These are phyloP conservation scores for Brassica hybrid DNA, from an alignment of 441 rosid species.

Conservation along the genomic window DNA sequence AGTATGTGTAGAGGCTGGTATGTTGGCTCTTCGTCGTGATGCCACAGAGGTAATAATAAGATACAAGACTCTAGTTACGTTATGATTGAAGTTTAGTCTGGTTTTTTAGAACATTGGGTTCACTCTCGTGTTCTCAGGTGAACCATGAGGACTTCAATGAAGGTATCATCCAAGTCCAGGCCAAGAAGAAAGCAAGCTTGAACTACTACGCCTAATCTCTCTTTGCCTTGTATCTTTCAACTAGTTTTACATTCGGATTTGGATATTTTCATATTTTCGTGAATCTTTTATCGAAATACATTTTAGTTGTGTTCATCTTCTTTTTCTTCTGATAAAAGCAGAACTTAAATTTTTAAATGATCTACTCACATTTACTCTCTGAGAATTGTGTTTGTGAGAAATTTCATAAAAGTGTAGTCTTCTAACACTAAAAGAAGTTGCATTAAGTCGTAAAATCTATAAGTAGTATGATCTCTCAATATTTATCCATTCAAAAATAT, in stretches of 20 bases:
- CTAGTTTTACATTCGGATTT: background rate
- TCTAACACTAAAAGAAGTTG: background rate
- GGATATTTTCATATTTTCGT: background rate
- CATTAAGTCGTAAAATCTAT: background rate
- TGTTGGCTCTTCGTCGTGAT: slow-evolving; percentile 97
- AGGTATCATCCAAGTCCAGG: slow-evolving; percentile 98
- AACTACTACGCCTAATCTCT: slow-evolving; percentile 76
- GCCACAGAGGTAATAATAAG: slow-evolving; percentile 77
- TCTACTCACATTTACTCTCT: background rate
- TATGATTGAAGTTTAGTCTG: slow-evolving; percentile 2
- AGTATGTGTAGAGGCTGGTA: slow-evolving; percentile 98
- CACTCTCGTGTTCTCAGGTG: background rate
- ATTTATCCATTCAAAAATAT: background rate
- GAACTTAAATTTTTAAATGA: too few species aligned
- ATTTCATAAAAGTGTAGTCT: background rate
- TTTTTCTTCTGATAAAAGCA: too few species aligned
- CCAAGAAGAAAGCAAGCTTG: slow-evolving; percentile 96
- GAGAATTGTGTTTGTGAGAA: background rate
- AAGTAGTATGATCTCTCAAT: background rate
- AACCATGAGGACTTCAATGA: slow-evolving; percentile 42
- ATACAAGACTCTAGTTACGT: background rate
- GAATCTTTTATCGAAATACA: background rate
- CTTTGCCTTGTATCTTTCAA: background rate
- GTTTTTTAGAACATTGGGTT: background rate
- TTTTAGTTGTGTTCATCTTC: background rate